phyloP scores from a whole-genome alignment of 495 filamentous ascomycete species.

The Recurvomyces mirabilis region DNA sequence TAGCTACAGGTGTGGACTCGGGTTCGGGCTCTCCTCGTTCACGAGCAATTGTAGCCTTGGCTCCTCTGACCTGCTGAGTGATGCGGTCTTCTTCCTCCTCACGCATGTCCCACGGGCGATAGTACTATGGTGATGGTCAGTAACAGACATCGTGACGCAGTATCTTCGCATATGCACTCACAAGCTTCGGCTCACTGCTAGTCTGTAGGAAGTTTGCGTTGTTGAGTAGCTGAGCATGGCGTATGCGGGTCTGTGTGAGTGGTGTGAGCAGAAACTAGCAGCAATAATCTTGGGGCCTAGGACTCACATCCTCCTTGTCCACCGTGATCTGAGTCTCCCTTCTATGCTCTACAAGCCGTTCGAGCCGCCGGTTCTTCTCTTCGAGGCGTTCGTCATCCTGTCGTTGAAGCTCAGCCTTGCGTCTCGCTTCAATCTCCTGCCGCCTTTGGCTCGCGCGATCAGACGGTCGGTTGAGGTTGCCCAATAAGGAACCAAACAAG shows the following conservation, averaged over 20 bases:
- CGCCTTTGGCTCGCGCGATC: conserved; percentile 62
- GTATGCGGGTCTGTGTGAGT: conserved; percentile 74
- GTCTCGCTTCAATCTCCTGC: conserved; percentile 79
- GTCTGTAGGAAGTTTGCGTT: conserved; percentile 69
- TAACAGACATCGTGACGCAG: background rate
- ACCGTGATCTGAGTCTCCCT: conserved; percentile 62
- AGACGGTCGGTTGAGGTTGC: conserved; percentile 62
- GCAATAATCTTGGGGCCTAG: too few species aligned
- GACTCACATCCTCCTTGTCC: conserved; percentile 60
- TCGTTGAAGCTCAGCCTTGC: conserved; percentile 68
- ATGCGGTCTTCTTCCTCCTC: conserved; percentile 51
- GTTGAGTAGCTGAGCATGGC: conserved; percentile 60
- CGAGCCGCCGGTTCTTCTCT: conserved; percentile 50
- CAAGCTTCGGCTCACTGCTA: conserved; percentile 60
- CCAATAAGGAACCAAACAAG: conserved; percentile 79
- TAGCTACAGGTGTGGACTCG: too few species aligned
- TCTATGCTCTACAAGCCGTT: conserved; percentile 47
- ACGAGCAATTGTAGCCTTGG: conserved; percentile 39
- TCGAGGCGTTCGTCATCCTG: conserved; percentile 64
- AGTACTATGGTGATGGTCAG: conserved; percentile 48
- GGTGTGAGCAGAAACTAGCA: too few species aligned
- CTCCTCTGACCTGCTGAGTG: conserved; percentile 46
- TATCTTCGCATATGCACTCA: conserved; percentile 39
- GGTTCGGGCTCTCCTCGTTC: conserved; percentile 45
- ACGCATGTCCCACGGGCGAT: conserved; percentile 73